Base-by-base conservation (phyloP, 2,329 filamentous ascomycete species). In the Colletotrichum tropicale region DNA sequence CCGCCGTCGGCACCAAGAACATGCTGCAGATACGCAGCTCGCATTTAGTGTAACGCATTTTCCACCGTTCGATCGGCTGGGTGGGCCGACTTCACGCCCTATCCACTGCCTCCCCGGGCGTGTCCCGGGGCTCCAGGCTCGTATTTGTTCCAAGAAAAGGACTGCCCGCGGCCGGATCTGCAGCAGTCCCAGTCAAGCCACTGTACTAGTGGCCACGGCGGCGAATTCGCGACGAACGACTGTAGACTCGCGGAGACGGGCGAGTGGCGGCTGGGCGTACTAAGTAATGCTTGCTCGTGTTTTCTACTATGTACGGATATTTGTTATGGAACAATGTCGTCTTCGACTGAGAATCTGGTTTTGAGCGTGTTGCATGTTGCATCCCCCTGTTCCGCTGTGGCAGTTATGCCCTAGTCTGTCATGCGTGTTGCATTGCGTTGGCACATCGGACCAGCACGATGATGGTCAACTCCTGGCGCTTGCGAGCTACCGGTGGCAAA, bases 81-180 rank as follows among this genome's bases (percentile, higher is more conserved):
- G 73, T 75, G 73, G 73, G 64, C 64, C 64, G 64, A 68, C 32
- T 68, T 64, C 43, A 60, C 32, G 66, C 55, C 34, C 55, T 28
- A 18, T 62, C 58, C 58, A 32, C 24, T 26, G 16, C 56, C 48
- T 55, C 48, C n/a, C 48, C 48, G n/a, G 48, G n/a, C 56, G 8
- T 28, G 56, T 56, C 34, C 34, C 55, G 66, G 34, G 43, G 70
- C 28, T 32, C 60, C 60, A 64, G 48, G 67, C 71, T 71, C 71
- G 71, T 74, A 74, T 74, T 75, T 75, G 68, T 62, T 75, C 72
- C 61, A 75, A 71, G 72, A 75, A 75, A 75, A 75, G 73, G 69
- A 73, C 73, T 32, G 62, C 32, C 70, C 70, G 21, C 32, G 56
- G 36, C 73, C 64, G 34, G 73, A 75, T 75, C 73, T 75, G 68